Percentiles rank a stretch among this genome's conserved stretches.
These are phyloP conservation scores for Amylocarpus encephaloides DNA, from an alignment of 2,329 filamentous ascomycete genomes.

Conservation along the genomic window DNA sequence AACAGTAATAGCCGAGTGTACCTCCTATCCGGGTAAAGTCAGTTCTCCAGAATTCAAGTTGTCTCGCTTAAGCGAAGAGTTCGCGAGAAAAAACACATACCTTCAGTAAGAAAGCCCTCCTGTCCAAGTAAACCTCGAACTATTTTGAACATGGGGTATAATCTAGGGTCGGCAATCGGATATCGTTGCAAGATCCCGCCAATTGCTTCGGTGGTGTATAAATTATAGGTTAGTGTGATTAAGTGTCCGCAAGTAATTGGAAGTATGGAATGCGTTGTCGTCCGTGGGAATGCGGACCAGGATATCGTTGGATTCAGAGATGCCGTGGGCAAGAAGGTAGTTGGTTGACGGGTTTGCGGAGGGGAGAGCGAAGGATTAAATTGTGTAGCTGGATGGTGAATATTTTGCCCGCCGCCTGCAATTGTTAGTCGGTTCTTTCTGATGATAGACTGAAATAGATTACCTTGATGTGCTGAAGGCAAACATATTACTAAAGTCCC, in stretches of 20 bases:
- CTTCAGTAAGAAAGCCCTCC: slow-evolving; percentile 34
- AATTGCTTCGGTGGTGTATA: slow-evolving; percentile 39
- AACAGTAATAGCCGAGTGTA: slow-evolving; percentile 39
- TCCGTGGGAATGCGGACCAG: slow-evolving; percentile 49
- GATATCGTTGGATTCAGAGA: slow-evolving; percentile 20
- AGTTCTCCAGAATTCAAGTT: too few relatives aligned
- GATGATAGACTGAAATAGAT: background rate
- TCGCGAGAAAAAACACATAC: slow-evolving; percentile 20
- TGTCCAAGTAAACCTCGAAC: slow-evolving; percentile 30
- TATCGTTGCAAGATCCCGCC: slow-evolving; percentile 18
- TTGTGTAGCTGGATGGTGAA: slow-evolving; percentile 5
- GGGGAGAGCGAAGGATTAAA: slow-evolving; percentile 7
- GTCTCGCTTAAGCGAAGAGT: background rate
- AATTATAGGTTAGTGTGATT: slow-evolving; percentile 54
- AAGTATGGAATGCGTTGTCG: slow-evolving; percentile 47
- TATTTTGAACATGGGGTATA: slow-evolving; percentile 33
- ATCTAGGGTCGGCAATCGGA: slow-evolving; percentile 29
- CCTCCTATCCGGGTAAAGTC: slow-evolving; percentile 33
- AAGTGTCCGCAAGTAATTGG: slow-evolving; percentile 46
- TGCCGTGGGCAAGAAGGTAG: slow-evolving; percentile 3
- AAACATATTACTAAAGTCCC: slow-evolving; percentile 50
- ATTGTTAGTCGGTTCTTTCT: background rate
- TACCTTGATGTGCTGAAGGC: slow-evolving; percentile 21
- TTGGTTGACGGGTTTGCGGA: slow-evolving; percentile 4
- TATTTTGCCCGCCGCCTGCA: slow-evolving; percentile 20